Evolutionary conservation across 495 filamentous ascomycete species (phyloP), one percentile per base, ranked within the genome.

Genomic region (Aspergillus bridgeri): DNA sequence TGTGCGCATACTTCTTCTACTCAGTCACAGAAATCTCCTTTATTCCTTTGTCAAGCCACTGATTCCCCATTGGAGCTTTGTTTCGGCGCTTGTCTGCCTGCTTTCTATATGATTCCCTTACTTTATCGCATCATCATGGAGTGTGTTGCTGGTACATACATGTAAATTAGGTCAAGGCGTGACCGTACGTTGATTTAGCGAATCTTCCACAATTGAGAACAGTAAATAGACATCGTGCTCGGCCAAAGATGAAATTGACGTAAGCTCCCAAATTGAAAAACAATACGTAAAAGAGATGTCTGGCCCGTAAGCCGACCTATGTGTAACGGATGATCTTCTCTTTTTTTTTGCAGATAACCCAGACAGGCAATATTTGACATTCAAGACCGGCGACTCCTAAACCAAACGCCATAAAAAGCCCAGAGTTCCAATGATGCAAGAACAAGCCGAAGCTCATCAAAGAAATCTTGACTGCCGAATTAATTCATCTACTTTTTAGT

Each of bases 321-420:
- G 33, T 38, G 33, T 8, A 38, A 38, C 6, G 11, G 33, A 11
- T 38, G 25, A 52, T 18, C 20, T 47, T 42, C n/a, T 20, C 43
- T 29, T 59, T 62, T 64, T 67, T 24, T 9, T 33, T 48, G 27
- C n/a, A 48, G 49, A 19, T 47, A 55, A 46, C 52, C 47, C 54
- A 55, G 42, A 48, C 44, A 56, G 60, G 50, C 57, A 55, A 48
- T 27, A 46, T 57, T 45, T 51, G 51, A 53, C 54, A 63, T 56
- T 29, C 51, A 62, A 63, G 47, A 64, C 51, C 59, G 58, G 52
- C 24, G 58, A 67, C 61, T 62, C 62, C 33, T 65, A 63, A 60
- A 51, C 64, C 67, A 56, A 66, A 70, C 67, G 65, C 67, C 66
- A 21, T 44, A 52, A 64, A 52, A 60, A 60, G 45, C 60, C 62